Conservation (phyloP, 2,329 filamentous ascomycete genomes). For the Colletotrichum abscissum region DNA sequence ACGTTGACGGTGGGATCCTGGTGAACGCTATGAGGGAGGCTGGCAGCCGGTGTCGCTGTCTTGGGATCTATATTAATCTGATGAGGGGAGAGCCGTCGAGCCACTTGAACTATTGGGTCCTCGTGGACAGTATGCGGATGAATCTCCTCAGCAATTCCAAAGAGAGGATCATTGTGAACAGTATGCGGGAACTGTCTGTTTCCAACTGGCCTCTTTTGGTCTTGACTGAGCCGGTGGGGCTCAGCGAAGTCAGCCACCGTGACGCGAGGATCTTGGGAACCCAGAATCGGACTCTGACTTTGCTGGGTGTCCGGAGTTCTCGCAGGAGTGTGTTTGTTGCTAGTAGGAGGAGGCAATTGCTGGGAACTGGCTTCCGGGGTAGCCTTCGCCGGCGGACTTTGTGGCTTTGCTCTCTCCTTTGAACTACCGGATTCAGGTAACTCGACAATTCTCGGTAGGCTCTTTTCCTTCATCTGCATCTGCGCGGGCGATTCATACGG, state of each 20-base stretch:
- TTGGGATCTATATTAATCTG: slow-evolving; percentile 10
- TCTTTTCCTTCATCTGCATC: slow-evolving; percentile 14
- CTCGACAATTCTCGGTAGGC: slow-evolving; percentile 1
- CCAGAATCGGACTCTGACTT: slow-evolving; percentile 13
- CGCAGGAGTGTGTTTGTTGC: slow-evolving; percentile 17
- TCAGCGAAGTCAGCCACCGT: slow-evolving; percentile 1
- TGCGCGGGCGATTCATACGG: slow-evolving; percentile 15
- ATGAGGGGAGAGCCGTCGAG: slow-evolving; percentile 10
- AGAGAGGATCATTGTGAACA: slow-evolving; percentile 17
- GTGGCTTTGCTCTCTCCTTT: neutral
- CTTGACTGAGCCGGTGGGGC: slow-evolving; percentile 22
- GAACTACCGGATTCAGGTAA: slow-evolving; percentile 9
- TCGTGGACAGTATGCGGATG: slow-evolving; percentile 16
- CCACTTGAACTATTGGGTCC: slow-evolving; percentile 4
- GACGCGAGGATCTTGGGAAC: slow-evolving; percentile 6
- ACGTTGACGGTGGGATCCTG: slow-evolving; percentile 4
- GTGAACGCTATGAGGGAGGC: slow-evolving; percentile 8
- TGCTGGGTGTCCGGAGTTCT: slow-evolving; percentile 17
- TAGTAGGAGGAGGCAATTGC: neutral
- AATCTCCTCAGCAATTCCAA: slow-evolving; percentile 21
- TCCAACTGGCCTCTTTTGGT: slow-evolving; percentile 7
- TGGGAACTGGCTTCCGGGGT: neutral
- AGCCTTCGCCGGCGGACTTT: neutral
- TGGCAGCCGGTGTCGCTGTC: neutral
- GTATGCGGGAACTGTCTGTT: neutral